A percentile compares a stretch with the other conserved stretches of the same genome.
Evolutionary conservation across 2,329 filamentous ascomycete species (phyloP).

Genomic region (Apiospora saccharicola): DNA sequence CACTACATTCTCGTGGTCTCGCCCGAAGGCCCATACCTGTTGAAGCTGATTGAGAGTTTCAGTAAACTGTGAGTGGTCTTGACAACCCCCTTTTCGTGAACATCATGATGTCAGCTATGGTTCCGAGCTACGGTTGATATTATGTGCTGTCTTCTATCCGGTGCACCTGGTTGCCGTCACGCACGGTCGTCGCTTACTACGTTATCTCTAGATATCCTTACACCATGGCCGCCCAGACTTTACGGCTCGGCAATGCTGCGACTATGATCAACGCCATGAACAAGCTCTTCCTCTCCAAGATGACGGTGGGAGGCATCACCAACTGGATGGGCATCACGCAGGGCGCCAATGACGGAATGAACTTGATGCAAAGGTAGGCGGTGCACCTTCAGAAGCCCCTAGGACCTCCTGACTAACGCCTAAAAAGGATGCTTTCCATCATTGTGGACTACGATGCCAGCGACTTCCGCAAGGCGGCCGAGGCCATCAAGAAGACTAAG

Average conservation of each 20-base stretch:
- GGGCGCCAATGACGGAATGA: constrained; percentile 80
- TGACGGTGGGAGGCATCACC: constrained; percentile 75
- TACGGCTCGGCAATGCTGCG: constrained; percentile 79
- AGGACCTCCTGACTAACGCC: neutral
- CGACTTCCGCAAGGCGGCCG: constrained; percentile 71
- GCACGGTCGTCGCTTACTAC: neutral
- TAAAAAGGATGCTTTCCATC: constrained; percentile 71
- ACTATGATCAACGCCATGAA: constrained; percentile 83
- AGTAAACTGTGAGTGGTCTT: constrained; percentile 59
- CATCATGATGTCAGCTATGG: neutral
- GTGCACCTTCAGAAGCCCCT: neutral
- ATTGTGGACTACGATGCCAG: constrained; percentile 76
- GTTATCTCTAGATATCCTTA: constrained; percentile 66
- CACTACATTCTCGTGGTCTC: constrained; percentile 78
- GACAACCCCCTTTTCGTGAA: neutral
- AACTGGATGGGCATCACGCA: constrained; percentile 81
- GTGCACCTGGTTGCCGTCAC: neutral
- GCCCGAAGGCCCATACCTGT: constrained; percentile 76
- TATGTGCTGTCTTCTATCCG: neutral
- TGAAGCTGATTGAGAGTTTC: constrained; percentile 74
- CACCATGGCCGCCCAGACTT: constrained; percentile 73
- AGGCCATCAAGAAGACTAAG: constrained; percentile 70
- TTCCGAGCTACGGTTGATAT: too few relatives aligned
- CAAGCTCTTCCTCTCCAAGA: constrained; percentile 76
- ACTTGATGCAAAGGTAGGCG: constrained; percentile 69